A percentile compares a stretch with the other conserved stretches of the same genome.
Evolutionary conservation across 2,329 filamentous ascomycete genomes (phyloP).

Genomic region (Scytalidium sp.): DNA sequence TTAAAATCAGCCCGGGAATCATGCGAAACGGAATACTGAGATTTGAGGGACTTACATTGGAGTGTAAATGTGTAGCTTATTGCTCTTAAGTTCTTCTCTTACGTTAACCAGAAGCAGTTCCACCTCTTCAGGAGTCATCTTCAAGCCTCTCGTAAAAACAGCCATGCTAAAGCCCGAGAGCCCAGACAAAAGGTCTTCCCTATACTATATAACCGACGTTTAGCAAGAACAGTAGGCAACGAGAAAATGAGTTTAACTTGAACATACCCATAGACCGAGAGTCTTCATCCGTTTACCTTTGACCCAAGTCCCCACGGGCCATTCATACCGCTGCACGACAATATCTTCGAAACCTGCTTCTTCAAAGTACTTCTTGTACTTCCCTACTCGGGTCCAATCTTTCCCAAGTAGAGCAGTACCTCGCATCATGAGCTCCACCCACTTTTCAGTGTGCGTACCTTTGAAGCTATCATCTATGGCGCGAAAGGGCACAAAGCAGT

Average conservation of each 20-base stretch:
- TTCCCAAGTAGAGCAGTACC: conserved; percentile 3
- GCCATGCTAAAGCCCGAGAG: conserved; percentile 21
- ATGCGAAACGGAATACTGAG: no score
- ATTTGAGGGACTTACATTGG: conserved; percentile 10
- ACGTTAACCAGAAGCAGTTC: conserved; percentile 27
- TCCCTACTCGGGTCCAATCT: conserved; percentile 6
- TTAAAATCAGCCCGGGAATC: background rate
- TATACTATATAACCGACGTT: conserved; percentile 20
- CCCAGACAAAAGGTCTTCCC: conserved; percentile 13
- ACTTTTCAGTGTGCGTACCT: conserved; percentile 16
- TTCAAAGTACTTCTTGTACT: conserved; percentile 5
- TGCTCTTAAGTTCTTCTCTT: conserved; percentile 28
- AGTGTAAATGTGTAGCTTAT: conserved; percentile 25
- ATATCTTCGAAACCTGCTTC: conserved; percentile 19
- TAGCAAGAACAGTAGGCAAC: background rate
- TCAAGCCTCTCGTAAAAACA: conserved; percentile 20
- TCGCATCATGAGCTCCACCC: conserved; percentile 7
- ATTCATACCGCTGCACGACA: conserved; percentile 35
- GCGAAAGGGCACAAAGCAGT: conserved; percentile 11
- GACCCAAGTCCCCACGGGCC: conserved; percentile 39
- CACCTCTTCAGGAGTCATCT: conserved; percentile 29
- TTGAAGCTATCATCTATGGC: conserved; percentile 14
- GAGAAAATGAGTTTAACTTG: conserved; percentile 14
- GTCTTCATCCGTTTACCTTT: conserved; percentile 33
- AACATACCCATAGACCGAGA: conserved; percentile 21